A percentile compares a stretch with the other conserved stretches of the same genome.
These are phyloP conservation scores for Aureobasidium namibiae DNA, from an alignment of 2,329 filamentous ascomycete species.

Conservation along the genomic window DNA sequence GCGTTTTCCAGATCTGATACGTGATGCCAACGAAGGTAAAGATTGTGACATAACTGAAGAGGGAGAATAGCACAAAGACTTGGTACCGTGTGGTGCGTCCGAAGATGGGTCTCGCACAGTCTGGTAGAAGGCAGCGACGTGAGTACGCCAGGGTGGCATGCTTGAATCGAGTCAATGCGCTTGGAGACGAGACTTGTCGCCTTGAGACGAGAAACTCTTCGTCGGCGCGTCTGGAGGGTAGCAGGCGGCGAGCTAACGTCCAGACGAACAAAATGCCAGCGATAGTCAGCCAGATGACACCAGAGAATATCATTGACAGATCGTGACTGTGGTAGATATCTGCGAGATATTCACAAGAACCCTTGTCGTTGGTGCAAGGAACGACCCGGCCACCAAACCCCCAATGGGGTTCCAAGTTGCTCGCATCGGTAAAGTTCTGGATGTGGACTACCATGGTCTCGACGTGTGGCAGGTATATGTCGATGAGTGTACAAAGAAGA, in stretches of 20 bases:
- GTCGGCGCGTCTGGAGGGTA: slow-evolving; percentile 22
- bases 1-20: slow-evolving; percentile 63
- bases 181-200: slow-evolving; percentile 28
- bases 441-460: slow-evolving; percentile 13
- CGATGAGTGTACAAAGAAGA: no score
- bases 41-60: slow-evolving; percentile 50
- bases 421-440: slow-evolving; percentile 24
- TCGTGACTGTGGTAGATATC: slow-evolving; percentile 48
- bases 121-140: slow-evolving; percentile 52
- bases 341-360: slow-evolving; percentile 52
- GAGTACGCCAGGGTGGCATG: slow-evolving; percentile 34
- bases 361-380: slow-evolving; percentile 50
- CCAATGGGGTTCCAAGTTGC: slow-evolving; percentile 38
- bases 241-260: not conserved
- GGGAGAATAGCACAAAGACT: slow-evolving; percentile 49
- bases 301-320: slow-evolving; percentile 46
- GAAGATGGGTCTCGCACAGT: slow-evolving; percentile 52
- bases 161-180: no score
- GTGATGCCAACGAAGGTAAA: slow-evolving; percentile 52
- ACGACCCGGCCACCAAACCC: slow-evolving; percentile 47
- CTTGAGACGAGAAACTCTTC: slow-evolving; percentile 19
- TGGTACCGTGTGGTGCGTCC: slow-evolving; percentile 62
- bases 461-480: no score
- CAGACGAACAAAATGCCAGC: slow-evolving; percentile 37
- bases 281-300: slow-evolving; percentile 50